A percentile compares a stretch with the other conserved stretches of the same genome.
Conservation (phyloP, 2,329 filamentous ascomycete genomes). For the Blastomyces gilchristii region DNA sequence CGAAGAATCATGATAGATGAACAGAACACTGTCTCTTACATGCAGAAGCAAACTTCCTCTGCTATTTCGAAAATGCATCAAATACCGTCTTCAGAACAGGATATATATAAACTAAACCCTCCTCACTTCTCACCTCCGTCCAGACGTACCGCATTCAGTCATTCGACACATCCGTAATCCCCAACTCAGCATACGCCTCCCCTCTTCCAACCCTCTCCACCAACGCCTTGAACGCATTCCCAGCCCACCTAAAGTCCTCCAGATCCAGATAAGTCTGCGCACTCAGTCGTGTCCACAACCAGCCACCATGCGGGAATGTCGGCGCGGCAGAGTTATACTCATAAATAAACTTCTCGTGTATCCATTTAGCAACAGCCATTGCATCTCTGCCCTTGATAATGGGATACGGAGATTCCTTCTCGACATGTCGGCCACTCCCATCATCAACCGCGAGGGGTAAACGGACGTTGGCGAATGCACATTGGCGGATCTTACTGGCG, state of each 20-base stretch:
- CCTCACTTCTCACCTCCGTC: background rate
- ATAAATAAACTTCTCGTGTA: slow-evolving; percentile 43
- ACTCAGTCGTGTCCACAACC: slow-evolving; percentile 63
- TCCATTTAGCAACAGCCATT: slow-evolving; percentile 45
- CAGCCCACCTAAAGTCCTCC: slow-evolving; percentile 65
- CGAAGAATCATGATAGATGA: background rate
- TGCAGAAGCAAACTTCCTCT: background rate
- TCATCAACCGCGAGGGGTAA: slow-evolving; percentile 50
- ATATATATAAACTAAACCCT: background rate
- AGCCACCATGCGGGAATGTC: slow-evolving; percentile 49
- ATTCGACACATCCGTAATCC: background rate
- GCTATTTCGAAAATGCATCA: background rate
- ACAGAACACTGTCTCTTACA: background rate
- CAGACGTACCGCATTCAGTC: background rate
- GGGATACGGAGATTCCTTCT: slow-evolving; percentile 11
- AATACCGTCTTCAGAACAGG: background rate
- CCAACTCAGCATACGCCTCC: slow-evolving; percentile 21
- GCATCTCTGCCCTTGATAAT: slow-evolving; percentile 33
- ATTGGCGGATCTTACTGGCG: slow-evolving; percentile 45
- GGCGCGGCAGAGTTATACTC: slow-evolving; percentile 65
- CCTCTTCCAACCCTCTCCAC: slow-evolving; percentile 43
- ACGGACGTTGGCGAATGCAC: slow-evolving; percentile 61
- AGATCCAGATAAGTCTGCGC: slow-evolving; percentile 77
- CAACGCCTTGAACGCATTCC: slow-evolving; percentile 46
- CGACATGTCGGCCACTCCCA: slow-evolving; percentile 13